Evolutionary conservation across 306 rosid species (phyloP).

Genomic region (Hylodesmum podocarpum): DNA sequence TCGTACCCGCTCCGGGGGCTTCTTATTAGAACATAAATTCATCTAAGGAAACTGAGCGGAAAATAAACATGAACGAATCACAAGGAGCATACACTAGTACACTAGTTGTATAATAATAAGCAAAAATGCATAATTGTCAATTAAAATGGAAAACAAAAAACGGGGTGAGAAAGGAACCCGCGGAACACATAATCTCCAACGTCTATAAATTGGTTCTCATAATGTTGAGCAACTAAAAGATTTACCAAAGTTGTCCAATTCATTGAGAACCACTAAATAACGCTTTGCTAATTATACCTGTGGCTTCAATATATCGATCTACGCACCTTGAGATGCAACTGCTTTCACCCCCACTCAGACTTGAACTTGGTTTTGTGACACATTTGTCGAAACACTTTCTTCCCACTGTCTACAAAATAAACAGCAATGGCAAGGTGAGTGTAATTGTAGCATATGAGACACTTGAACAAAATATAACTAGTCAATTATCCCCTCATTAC

Average conservation of each 20-base stretch:
- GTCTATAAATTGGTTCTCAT: conserved; percentile 9
- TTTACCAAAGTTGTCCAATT: conserved; percentile 8
- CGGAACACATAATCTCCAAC: conserved; percentile 4
- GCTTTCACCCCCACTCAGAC: conserved; percentile 81
- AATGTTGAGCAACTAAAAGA: neutral
- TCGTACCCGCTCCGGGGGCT: too few relatives aligned
- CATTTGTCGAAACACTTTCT: conserved; percentile 93
- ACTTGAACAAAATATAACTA: neutral
- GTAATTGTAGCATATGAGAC: neutral
- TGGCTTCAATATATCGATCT: conserved; percentile 97
- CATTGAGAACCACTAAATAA: conserved; percentile 57
- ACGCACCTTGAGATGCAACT: conserved; percentile 92
- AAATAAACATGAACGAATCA: neutral
- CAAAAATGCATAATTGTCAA: conserved; percentile 9
- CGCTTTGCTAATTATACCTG: conserved; percentile 79
- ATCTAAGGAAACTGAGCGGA: neutral
- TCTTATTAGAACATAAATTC: neutral
- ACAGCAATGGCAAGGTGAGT: neutral
- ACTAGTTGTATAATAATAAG: neutral
- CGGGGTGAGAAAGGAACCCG: neutral
- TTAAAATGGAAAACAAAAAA: neutral
- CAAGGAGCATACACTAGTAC: neutral
- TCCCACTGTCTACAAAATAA: conserved; percentile 67
- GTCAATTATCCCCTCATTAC: neutral
- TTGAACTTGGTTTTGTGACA: conserved; percentile 88